Evolutionary conservation across 1,284 basidiomycete species (phyloP).

Genomic region (Schizophyllum commune): DNA sequence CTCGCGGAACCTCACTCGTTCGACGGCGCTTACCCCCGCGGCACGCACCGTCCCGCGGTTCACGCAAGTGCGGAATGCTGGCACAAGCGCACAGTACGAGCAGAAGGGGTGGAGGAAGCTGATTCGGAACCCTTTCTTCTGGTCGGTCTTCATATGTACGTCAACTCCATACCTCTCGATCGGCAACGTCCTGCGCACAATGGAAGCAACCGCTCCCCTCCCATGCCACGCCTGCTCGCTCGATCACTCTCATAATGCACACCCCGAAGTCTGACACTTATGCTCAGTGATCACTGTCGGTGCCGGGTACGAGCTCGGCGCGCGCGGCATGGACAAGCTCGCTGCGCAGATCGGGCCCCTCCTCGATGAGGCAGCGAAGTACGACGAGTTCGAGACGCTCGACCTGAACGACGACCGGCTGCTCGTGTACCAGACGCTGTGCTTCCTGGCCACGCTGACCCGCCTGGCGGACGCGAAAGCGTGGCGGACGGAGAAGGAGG

Average conservation of each 20-base stretch:
- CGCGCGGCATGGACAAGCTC: not conserved
- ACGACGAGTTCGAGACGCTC: not conserved
- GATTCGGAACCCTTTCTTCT: not conserved
- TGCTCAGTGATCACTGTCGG: not conserved
- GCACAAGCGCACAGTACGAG: not conserved
- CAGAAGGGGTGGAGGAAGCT: not conserved
- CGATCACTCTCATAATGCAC: too few species aligned
- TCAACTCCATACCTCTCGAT: not conserved
- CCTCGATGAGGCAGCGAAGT: not conserved
- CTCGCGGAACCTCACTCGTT: too few species aligned
- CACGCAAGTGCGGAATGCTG: not conserved
- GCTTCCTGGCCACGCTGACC: not conserved
- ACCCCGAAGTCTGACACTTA: too few species aligned
- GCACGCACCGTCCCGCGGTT: not conserved
- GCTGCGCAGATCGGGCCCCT: not conserved
- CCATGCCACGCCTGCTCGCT: too few species aligned
- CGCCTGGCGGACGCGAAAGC: not conserved
- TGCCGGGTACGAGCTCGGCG: not conserved
- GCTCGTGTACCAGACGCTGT: not conserved
- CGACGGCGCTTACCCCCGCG: too few species aligned
- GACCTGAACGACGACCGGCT: not conserved
- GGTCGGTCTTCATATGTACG: not conserved
- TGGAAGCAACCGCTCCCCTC: too few species aligned
- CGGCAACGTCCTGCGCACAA: too few species aligned
- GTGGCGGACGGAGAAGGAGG: not conserved